These are phyloP conservation scores for Immersiella caudata DNA, from an alignment of 495 filamentous ascomycete species.

Conservation along the genomic window DNA sequence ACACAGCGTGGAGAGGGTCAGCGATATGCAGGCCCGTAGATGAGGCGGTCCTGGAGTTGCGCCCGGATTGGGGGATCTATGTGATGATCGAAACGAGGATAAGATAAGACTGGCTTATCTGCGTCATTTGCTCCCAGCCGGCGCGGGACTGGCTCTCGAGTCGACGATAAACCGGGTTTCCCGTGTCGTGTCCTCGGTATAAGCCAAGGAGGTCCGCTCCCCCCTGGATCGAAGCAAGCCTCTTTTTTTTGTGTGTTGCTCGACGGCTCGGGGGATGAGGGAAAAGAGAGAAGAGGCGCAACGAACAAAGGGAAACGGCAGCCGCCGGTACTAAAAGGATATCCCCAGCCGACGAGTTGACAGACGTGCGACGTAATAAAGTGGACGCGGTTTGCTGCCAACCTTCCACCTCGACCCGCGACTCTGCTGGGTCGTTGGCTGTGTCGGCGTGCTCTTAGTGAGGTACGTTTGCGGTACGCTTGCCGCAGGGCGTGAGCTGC, in stretches of 20 bases:
- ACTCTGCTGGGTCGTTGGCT: not conserved
- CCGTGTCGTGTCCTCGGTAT: not conserved
- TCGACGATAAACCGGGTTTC: constrained; percentile 5
- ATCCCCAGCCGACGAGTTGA: not conserved
- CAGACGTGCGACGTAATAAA: constrained; percentile 19
- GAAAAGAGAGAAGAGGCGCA: constrained; percentile 1
- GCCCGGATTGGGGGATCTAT: constrained; percentile 39
- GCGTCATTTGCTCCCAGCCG: constrained; percentile 49
- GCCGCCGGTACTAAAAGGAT: not conserved
- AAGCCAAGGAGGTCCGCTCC: not conserved
- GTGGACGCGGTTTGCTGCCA: constrained; percentile 10
- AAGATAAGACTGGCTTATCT: constrained; percentile 57
- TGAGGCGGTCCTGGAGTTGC: constrained; percentile 26
- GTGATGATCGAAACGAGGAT: constrained; percentile 54
- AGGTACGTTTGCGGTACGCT: constrained; percentile 15
- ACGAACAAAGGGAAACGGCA: not conserved
- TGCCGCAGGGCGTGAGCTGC: not conserved
- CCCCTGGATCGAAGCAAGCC: constrained; percentile 14
- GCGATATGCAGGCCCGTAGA: constrained; percentile 27
- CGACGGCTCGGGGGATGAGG: not conserved
- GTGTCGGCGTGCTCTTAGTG: constrained; percentile 12
- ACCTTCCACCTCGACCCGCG: not conserved
- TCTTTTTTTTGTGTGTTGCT: not conserved
- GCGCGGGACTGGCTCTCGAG: constrained; percentile 20
- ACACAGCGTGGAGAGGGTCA: not conserved